These are phyloP conservation scores for Sordaria brevicollis DNA, from an alignment of 495 filamentous ascomycete species.

Conservation along the genomic window DNA sequence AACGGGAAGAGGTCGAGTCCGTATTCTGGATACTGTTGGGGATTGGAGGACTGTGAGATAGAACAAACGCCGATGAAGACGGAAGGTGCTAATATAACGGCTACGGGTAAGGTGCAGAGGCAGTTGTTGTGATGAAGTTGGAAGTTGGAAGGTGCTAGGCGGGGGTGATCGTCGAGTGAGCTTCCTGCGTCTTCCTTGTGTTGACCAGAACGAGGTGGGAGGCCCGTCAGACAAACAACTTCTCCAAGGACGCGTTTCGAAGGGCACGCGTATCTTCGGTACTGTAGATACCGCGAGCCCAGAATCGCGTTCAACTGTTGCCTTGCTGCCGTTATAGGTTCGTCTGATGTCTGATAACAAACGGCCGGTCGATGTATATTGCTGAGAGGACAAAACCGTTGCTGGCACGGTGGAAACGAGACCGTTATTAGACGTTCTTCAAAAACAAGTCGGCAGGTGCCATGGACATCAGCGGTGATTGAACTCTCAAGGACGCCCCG, in stretches of 20 bases:
- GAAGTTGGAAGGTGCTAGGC: too few species aligned
- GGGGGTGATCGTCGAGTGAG: neutral
- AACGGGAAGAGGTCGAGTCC: too few species aligned
- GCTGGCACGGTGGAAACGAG: neutral
- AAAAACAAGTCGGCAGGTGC: neutral
- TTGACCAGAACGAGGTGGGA: neutral
- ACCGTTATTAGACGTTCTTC: neutral
- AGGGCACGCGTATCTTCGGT: neutral
- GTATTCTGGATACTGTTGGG: too few species aligned
- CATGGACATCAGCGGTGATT: too few species aligned
- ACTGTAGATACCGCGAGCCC: neutral
- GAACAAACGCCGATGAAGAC: too few species aligned
- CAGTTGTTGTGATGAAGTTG: too few species aligned
- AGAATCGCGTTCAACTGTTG: too few species aligned
- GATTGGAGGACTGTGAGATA: too few species aligned
- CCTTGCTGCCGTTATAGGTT: neutral
- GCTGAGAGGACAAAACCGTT: neutral
- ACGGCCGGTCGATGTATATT: neutral
- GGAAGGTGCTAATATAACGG: too few species aligned
- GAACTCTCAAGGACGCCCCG: too few species aligned
- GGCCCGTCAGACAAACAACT: neutral
- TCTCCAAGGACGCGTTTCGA: neutral
- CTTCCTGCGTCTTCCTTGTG: neutral
- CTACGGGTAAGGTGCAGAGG: too few species aligned
- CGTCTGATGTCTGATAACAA: neutral